phyloP scores from a whole-genome alignment of 257 asterid genomes.

The Solanum sitiens region DNA sequence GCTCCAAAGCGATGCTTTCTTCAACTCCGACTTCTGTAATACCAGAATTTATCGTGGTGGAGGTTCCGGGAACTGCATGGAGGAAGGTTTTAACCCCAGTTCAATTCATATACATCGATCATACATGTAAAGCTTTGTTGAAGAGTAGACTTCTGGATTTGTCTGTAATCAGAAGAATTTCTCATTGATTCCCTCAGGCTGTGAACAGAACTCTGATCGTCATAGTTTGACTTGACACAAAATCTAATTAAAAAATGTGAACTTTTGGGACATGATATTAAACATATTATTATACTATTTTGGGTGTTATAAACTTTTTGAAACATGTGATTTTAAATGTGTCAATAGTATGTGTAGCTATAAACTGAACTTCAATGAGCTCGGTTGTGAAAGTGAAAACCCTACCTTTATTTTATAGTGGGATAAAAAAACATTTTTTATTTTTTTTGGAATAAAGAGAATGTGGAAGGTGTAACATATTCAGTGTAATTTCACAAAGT shows the following conservation, averaged over 20 bases:
- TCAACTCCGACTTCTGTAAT: not conserved
- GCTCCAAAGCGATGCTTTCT: not conserved
- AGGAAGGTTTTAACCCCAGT: not conserved
- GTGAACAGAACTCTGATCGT: not conserved
- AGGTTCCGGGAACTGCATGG: not conserved
- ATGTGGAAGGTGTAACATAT: not conserved
- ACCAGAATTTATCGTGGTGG: not conserved
- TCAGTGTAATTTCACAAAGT: accelerated
- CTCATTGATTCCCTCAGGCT: not conserved
- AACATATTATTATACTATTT: not conserved
- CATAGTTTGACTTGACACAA: not conserved
- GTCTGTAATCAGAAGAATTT: not conserved
- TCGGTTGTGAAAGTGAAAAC: not conserved
- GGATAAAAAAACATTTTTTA: not conserved
- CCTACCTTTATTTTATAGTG: not conserved
- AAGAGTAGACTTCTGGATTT: not conserved
- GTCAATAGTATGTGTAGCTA: not conserved
- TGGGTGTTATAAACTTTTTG: not conserved
- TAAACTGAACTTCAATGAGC: not conserved
- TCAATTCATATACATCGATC: not conserved
- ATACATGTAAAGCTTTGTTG: not conserved
- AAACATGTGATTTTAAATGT: not conserved
- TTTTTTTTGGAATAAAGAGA: not conserved
- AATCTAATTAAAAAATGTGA: not conserved
- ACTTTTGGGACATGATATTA: not conserved